Conservation (phyloP, 176 grass and related monocot species). For the Zizania latifolia region DNA sequence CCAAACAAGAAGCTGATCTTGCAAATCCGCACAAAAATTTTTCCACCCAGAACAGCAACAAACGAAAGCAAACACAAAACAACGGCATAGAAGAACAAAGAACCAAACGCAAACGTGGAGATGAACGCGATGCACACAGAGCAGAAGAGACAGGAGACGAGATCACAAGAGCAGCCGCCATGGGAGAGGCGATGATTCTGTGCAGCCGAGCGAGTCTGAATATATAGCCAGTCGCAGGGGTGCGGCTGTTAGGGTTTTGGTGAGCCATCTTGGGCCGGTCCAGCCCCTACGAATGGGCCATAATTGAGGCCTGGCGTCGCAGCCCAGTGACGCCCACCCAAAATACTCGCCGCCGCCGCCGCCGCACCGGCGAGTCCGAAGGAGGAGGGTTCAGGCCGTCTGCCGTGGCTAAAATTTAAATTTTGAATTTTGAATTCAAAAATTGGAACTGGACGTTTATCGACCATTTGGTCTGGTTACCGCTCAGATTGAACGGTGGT, state of each 20-base stretch:
- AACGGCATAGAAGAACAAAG: neutral
- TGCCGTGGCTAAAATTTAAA: too few species aligned
- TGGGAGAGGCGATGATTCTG: fast-evolving
- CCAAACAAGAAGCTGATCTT: slow-evolving; percentile 79
- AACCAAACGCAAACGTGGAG: neutral
- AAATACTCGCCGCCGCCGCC: too few species aligned
- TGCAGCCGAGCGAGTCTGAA: neutral
- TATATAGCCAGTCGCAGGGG: neutral
- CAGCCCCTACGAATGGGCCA: neutral
- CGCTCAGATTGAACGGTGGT: too few species aligned
- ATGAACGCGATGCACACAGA: neutral
- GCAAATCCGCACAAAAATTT: neutral
- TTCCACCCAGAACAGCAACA: neutral
- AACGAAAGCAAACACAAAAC: neutral
- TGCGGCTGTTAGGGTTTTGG: slow-evolving; percentile 21
- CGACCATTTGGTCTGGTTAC: too few species aligned
- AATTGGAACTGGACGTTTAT: too few species aligned
- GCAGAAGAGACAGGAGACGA: neutral
- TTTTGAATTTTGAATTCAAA: too few species aligned
- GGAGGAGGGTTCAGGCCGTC: too few species aligned
- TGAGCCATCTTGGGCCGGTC: neutral
- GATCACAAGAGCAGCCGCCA: neutral
- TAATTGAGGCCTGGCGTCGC: too few species aligned
- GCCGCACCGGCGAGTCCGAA: too few species aligned
- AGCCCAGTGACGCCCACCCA: too few species aligned